A percentile compares a stretch with the other conserved stretches of the same genome.
phyloP scores from a whole-genome alignment of 1,284 basidiomycete species.

The Boletus mariae region DNA sequence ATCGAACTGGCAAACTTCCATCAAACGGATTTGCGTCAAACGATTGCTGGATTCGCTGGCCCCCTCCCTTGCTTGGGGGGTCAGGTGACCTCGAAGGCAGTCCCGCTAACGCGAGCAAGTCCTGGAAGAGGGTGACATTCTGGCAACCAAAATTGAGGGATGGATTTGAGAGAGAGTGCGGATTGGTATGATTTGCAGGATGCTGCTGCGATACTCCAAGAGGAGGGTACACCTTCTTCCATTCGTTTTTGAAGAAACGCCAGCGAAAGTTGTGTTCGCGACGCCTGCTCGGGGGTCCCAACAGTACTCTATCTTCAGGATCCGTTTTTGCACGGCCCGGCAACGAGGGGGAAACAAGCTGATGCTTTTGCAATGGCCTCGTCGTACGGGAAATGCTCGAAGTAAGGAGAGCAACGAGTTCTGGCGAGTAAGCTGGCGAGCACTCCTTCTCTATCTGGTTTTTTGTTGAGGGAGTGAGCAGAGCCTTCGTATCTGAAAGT shows the following conservation, averaged over 20 bases:
- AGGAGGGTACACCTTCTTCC: slow-evolving; percentile 56
- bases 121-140: slow-evolving; percentile 41
- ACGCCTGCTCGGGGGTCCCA: slow-evolving; percentile 67
- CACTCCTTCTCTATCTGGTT: slow-evolving; percentile 49
- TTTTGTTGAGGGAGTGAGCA: slow-evolving; percentile 47
- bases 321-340: slow-evolving; percentile 53
- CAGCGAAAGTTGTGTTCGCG: slow-evolving; percentile 70
- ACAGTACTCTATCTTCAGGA: slow-evolving; percentile 55
- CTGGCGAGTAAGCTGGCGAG: slow-evolving; percentile 61
- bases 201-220: slow-evolving; percentile 40
- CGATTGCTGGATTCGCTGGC: neutral
- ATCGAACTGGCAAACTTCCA: slow-evolving; percentile 46
- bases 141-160: slow-evolving; percentile 44
- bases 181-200: neutral
- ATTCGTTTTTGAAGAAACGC: slow-evolving; percentile 57
- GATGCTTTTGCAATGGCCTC: slow-evolving; percentile 38
- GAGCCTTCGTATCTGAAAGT: slow-evolving; percentile 41
- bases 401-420: slow-evolving; percentile 57
- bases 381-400: slow-evolving; percentile 46
- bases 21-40: slow-evolving; percentile 13
- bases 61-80: slow-evolving; percentile 4
- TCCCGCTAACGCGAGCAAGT: slow-evolving; percentile 47
- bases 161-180: slow-evolving; percentile 10
- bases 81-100: slow-evolving; percentile 10
- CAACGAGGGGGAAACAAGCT: slow-evolving; percentile 52